phyloP scores from a whole-genome alignment of 2,329 filamentous ascomycete genomes.

The Epichloe elymi region DNA sequence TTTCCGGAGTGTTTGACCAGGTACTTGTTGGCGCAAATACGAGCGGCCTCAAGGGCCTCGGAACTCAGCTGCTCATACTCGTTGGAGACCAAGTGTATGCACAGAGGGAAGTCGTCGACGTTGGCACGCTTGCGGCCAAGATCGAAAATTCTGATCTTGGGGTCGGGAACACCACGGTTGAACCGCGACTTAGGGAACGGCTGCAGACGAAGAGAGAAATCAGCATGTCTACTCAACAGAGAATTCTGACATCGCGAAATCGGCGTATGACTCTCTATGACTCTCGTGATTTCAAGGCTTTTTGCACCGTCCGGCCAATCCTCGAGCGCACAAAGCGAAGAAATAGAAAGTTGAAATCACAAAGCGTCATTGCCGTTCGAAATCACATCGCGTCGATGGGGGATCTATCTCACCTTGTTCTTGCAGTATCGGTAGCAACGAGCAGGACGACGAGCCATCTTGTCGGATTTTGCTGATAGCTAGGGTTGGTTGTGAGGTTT shows the following conservation, averaged over 20 bases:
- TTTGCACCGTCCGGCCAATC: neutral
- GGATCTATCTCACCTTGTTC: slow-evolving; percentile 74
- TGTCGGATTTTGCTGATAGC: slow-evolving; percentile 47
- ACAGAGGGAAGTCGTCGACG: slow-evolving; percentile 98
- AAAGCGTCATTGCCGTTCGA: neutral
- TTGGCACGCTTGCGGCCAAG: slow-evolving; percentile 96
- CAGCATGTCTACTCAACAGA: neutral
- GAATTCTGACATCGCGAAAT: neutral
- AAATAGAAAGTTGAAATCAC: neutral
- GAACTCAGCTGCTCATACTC: slow-evolving; percentile 99
- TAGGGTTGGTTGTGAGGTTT: slow-evolving; percentile 22
- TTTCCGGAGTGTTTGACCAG: slow-evolving; percentile 59
- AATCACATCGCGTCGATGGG: slow-evolving; percentile 5
- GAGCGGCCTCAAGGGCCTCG: slow-evolving; percentile 97
- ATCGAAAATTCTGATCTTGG: slow-evolving; percentile 94
- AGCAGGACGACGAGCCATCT: slow-evolving; percentile 98
- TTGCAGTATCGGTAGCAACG: slow-evolving; percentile 99
- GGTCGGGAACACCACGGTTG: slow-evolving; percentile 95
- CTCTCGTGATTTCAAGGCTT: neutral
- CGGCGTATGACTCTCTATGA: neutral
- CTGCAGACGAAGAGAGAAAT: slow-evolving; percentile 26
- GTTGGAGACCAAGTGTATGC: slow-evolving; percentile 99
- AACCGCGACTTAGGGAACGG: slow-evolving; percentile 99
- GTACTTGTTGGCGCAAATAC: slow-evolving; percentile 99
- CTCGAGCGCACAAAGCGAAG: neutral